Percentiles rank a stretch among this genome's conserved stretches.
Evolutionary conservation across 345 rosid species (phyloP).

Genomic region (Hibiscus trionum): DNA sequence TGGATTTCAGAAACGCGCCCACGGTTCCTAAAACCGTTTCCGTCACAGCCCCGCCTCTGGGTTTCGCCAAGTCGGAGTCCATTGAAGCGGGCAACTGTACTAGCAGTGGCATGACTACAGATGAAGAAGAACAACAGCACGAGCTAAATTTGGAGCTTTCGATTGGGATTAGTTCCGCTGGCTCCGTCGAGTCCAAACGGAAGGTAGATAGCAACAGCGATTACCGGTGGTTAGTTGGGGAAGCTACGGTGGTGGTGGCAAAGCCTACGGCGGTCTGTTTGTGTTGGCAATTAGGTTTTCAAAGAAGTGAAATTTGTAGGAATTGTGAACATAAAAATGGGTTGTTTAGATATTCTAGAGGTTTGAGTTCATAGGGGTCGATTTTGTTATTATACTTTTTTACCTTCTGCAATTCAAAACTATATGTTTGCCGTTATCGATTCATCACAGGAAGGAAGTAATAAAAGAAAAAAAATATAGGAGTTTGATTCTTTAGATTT

Average conservation of each 20-base stretch:
- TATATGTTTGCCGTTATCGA: too few species aligned
- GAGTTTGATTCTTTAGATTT: too few species aligned
- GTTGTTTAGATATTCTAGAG: conserved; percentile 18
- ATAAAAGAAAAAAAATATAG: too few species aligned
- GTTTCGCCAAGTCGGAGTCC: conserved; percentile 24
- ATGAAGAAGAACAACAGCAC: conserved; percentile 31
- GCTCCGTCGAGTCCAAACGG: conserved; percentile 38
- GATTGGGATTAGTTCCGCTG: conserved; percentile 30
- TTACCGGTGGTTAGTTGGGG: conserved; percentile 10
- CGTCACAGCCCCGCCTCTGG: conserved; percentile 2
- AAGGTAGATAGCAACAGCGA: neutral
- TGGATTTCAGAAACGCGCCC: conserved; percentile 21
- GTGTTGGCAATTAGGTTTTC: conserved; percentile 48
- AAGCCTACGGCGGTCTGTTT: conserved; percentile 25
- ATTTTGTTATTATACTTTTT: neutral
- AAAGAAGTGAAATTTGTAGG: conserved; percentile 27
- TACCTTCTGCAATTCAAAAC: too few species aligned
- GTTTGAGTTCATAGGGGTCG: conserved; percentile 9
- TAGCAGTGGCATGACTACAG: conserved; percentile 50
- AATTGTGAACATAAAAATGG: conserved; percentile 31
- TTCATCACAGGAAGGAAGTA: too few species aligned
- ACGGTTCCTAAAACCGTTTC: conserved; percentile 5
- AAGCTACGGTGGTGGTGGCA: neutral
- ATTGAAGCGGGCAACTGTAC: conserved; percentile 35
- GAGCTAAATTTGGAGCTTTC: conserved; percentile 44